Evolutionary conservation across 2,329 filamentous ascomycete genomes (phyloP), one percentile per base, ranked within the genome.

Genomic region (Pseudocercospora fijiensis): DNA sequence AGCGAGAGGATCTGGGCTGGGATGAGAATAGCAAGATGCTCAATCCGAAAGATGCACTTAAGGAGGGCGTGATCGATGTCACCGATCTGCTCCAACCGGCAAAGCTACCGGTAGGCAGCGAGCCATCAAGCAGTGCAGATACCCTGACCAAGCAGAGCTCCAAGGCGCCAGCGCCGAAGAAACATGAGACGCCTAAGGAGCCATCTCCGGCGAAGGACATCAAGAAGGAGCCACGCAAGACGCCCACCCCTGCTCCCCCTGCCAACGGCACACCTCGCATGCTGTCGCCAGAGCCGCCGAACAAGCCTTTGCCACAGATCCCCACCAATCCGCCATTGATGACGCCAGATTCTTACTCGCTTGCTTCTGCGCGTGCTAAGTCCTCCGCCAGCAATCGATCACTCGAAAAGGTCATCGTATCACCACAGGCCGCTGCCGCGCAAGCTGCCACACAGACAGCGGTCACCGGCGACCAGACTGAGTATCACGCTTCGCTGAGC

Each of bases 1-100:
- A 90, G 76, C 91, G 94, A 75, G 86, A 88, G 58, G 94, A 98
- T 77, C 83, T 99, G 56, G 95, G 96, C 28, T 98, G 93, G 93
- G 90, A 89, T 70, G 86, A 87, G 70, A 91, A 97, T 66, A 94
- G 92, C 78, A 96, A 96, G 81, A 90, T 96, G 59, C 82, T 96
- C 43, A 82, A 88, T 60, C 84, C 90, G 0, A 86, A 95, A 43
- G 88, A 96, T 76, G 93, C 91, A 2, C 83, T 91, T 51, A 83
- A 88, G 59, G 84, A 87, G 60, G 91, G 90, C 8, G 80, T 90
- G 27, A 90, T 96, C 63, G 86, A 86, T 45, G 88, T 96, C 58
- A 84, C 86, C 33, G 89, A 91, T 72, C 83, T 96, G 16, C 63
- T 69, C 70, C 61, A 65, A 28, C 67, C 61, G 13, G 67, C 61